Percentiles rank a stretch among this genome's conserved stretches.
phyloP scores from a whole-genome alignment of 2,329 filamentous ascomycete genomes.

The Penicillium oxalicum region DNA sequence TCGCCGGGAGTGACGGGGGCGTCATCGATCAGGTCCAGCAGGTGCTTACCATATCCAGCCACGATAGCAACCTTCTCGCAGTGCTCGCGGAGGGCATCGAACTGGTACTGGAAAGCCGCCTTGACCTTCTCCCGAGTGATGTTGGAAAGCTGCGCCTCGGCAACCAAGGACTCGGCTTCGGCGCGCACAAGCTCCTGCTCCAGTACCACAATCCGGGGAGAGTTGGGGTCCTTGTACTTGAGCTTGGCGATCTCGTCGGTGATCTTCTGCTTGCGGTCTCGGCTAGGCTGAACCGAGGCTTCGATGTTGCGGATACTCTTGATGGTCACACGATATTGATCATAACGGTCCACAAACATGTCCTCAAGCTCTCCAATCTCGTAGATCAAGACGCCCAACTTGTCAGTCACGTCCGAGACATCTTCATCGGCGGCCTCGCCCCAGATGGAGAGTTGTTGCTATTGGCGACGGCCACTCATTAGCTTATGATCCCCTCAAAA shows the following conservation, averaged over 20 bases:
- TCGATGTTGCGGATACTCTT: conserved; percentile 99
- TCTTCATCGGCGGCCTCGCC: conserved; percentile 94
- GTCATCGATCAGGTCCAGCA: conserved; percentile 95
- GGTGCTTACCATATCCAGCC: conserved; percentile 93
- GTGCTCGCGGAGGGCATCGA: conserved; percentile 94
- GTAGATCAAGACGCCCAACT: conserved; percentile 94
- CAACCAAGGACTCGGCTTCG: conserved; percentile 97
- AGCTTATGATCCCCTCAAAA: conserved; percentile 7
- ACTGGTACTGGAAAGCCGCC: conserved; percentile 95
- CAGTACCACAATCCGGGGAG: conserved; percentile 91
- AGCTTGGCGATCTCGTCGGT: conserved; percentile 97
- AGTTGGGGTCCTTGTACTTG: conserved; percentile 99
- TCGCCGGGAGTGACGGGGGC: conserved; percentile 95
- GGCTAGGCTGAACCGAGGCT: conserved; percentile 93
- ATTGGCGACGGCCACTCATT: conserved; percentile 9
- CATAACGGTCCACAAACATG: conserved; percentile 96
- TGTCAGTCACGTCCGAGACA: conserved; percentile 97
- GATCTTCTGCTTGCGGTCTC: conserved; percentile 99
- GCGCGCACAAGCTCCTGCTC: conserved; percentile 98
- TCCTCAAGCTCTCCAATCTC: conserved; percentile 98
- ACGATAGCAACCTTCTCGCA: conserved; percentile 98
- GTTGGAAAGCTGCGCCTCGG: conserved; percentile 96
- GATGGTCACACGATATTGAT: conserved; percentile 98
- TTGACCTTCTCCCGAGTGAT: conserved; percentile 99
- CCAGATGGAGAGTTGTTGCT: conserved; percentile 99